phyloP scores from a whole-genome alignment of 768 basidiomycete genomes.

The Boletus vermiculosoides region DNA sequence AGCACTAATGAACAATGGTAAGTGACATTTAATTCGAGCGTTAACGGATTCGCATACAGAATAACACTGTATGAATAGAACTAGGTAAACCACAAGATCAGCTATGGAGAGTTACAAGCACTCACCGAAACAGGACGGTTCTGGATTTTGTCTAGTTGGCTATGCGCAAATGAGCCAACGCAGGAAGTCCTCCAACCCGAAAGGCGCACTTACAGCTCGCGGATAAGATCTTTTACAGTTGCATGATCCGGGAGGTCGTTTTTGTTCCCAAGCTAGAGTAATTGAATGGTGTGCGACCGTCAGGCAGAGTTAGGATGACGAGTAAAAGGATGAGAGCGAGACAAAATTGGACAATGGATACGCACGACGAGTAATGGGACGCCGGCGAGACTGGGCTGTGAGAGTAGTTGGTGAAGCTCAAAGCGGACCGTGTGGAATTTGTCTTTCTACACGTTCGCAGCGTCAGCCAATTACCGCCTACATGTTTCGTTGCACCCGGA shows the following conservation, averaged over 20 bases:
- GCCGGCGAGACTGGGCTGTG: constrained; percentile 59
- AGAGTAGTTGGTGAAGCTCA: constrained; percentile 78
- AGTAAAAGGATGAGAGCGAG: neutral
- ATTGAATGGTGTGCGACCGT: neutral
- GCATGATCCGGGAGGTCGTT: constrained; percentile 81
- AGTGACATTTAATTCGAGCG: neutral
- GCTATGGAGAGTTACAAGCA: constrained; percentile 10
- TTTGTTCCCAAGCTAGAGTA: constrained; percentile 80
- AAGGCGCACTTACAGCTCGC: constrained; percentile 53
- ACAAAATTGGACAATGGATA: constrained; percentile 8
- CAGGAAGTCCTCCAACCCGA: no score
- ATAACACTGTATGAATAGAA: constrained; percentile 55
- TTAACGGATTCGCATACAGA: constrained; percentile 49
- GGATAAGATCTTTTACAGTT: constrained; percentile 80
- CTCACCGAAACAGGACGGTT: constrained; percentile 84
- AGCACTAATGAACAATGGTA: constrained; percentile 57
- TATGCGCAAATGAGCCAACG: constrained; percentile 29
- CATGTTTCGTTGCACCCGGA: neutral
- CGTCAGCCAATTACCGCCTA: neutral
- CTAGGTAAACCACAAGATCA: neutral
- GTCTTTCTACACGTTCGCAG: constrained; percentile 49
- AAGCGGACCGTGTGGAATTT: constrained; percentile 83
- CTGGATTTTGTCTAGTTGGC: constrained; percentile 72
- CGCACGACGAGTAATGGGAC: constrained; percentile 83
- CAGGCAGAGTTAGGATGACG: neutral